These are phyloP conservation scores for Lasiodiplodia hormozganensis DNA, from an alignment of 2,329 filamentous ascomycete species.

Conservation along the genomic window DNA sequence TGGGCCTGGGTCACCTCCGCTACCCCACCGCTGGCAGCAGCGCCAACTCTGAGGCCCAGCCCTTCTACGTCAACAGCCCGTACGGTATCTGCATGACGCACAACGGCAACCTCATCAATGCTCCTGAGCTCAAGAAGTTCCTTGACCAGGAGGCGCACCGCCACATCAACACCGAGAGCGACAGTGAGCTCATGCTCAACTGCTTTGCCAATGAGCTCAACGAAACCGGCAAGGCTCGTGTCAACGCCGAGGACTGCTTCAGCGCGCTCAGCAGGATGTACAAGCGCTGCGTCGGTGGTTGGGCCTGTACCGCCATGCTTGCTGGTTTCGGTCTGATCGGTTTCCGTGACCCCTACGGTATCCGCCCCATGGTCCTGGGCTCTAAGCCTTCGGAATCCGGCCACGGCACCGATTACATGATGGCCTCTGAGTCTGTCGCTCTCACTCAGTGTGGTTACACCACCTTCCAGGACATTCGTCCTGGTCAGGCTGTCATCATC, in stretches of 20 bases:
- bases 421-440: constrained; percentile 88
- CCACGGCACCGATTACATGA: constrained; percentile 80
- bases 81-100: constrained; percentile 83
- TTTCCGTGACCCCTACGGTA: constrained; percentile 81
- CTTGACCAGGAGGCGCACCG: constrained; percentile 80
- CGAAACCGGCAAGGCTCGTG: constrained; percentile 80
- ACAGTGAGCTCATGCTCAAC: constrained; percentile 88
- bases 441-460: constrained; percentile 81
- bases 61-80: constrained; percentile 88
- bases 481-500: constrained; percentile 86
- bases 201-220: constrained; percentile 84
- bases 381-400: constrained; percentile 72
- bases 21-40: constrained; percentile 91
- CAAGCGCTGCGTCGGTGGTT: constrained; percentile 74
- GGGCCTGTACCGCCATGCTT: constrained; percentile 82
- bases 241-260: constrained; percentile 81
- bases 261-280: constrained; percentile 75
- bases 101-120: constrained; percentile 90
- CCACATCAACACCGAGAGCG: constrained; percentile 89
- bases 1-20: constrained; percentile 84
- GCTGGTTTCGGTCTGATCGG: constrained; percentile 81
- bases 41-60: constrained; percentile 84
- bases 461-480: constrained; percentile 77
- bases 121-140: constrained; percentile 70
- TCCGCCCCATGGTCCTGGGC: constrained; percentile 82